Conservation (phyloP, 164 flowering plant species). For the Brasenia schreberi region DNA sequence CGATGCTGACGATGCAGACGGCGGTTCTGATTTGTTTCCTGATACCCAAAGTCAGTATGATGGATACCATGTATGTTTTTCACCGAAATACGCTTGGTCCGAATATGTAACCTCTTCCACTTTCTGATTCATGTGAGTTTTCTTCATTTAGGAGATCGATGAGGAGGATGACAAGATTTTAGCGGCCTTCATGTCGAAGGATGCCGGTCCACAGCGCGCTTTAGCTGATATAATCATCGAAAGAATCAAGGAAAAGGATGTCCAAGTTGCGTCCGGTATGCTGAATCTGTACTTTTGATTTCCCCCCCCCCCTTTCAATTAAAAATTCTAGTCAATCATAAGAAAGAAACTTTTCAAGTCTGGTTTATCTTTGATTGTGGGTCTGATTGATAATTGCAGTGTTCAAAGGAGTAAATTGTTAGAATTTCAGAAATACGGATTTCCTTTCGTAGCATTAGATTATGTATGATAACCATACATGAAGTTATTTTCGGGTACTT, state of each 20-base stretch:
- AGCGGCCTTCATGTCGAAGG: slow-evolving; percentile 57
- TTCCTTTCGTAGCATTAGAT: background rate
- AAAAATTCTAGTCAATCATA: too few species aligned
- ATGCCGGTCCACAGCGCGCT: slow-evolving; percentile 40
- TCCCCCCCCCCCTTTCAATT: too few species aligned
- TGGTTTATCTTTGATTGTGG: too few species aligned
- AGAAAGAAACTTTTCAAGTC: too few species aligned
- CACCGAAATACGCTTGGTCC: background rate
- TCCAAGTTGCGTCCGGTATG: slow-evolving; percentile 43
- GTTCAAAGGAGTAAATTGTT: background rate
- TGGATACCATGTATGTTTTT: slow-evolving; percentile 16
- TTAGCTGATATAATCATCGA: slow-evolving; percentile 61
- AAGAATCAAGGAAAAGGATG: slow-evolving; percentile 56
- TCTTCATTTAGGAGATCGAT: slow-evolving; percentile 27
- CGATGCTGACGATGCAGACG: slow-evolving; percentile 50
- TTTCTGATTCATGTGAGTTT: background rate
- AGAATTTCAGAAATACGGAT: background rate
- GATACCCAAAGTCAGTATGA: slow-evolving; percentile 61
- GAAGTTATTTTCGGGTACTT: too few species aligned
- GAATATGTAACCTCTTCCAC: background rate
- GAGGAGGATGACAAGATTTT: slow-evolving; percentile 71
- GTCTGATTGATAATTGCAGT: background rate
- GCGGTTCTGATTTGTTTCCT: slow-evolving; percentile 29
- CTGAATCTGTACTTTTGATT: background rate
- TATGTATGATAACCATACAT: too few species aligned